Conservation (phyloP, 768 basidiomycete species). For the Postia placenta region DNA sequence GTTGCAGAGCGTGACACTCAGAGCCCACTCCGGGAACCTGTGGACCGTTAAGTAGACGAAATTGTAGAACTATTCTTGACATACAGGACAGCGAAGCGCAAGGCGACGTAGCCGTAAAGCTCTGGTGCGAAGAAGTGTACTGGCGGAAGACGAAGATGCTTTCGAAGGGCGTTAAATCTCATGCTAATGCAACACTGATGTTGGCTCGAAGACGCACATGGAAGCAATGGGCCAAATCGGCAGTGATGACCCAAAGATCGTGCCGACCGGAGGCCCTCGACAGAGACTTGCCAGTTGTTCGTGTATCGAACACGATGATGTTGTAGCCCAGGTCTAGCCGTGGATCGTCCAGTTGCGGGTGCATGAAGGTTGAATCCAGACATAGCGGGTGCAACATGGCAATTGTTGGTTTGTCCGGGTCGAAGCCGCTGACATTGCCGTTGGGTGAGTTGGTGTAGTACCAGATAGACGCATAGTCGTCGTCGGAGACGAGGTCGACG, state of each 20-base stretch:
- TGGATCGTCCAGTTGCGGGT: conserved; percentile 60
- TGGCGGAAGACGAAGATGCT: conserved; percentile 61
- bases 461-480: conserved; percentile 67
- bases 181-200: neutral
- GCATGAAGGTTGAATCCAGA: conserved; percentile 65
- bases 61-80: conserved; percentile 21
- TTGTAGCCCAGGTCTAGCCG: conserved; percentile 56
- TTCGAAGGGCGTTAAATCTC: conserved; percentile 1
- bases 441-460: conserved; percentile 61
- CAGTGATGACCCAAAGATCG: conserved; percentile 76
- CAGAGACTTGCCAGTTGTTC: conserved; percentile 53
- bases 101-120: conserved; percentile 47
- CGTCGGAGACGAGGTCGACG: conserved; percentile 54
- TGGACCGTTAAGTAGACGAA: conserved; percentile 1
- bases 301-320: conserved; percentile 70
- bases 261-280: conserved; percentile 48
- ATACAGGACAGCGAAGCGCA: conserved; percentile 62
- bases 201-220: conserved; percentile 36
- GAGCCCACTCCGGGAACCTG: conserved; percentile 69
- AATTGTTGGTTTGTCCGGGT: conserved; percentile 58
- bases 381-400: conserved; percentile 64
- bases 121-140: conserved; percentile 72
- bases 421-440: conserved; percentile 60
- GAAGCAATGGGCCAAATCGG: conserved; percentile 63
- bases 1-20: conserved; percentile 64